Evolutionary conservation across 2,329 filamentous ascomycete genomes (phyloP).

Genomic region (Colletotrichum limetticola): DNA sequence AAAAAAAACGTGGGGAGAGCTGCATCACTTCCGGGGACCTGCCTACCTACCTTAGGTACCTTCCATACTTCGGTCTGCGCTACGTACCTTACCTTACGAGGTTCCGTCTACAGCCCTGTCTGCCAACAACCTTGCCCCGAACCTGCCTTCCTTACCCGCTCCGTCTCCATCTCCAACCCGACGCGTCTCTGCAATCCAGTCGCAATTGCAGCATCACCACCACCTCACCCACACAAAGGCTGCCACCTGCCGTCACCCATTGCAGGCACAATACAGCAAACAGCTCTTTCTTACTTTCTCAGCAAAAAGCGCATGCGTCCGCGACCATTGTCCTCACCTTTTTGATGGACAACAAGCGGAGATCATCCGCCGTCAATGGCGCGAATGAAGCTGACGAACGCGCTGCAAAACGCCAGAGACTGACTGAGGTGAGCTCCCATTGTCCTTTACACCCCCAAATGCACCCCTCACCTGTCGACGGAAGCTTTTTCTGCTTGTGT

Average conservation of each 20-base stretch:
- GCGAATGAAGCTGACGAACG: slow-evolving; percentile 62
- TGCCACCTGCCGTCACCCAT: slow-evolving; percentile 11
- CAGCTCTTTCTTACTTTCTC: slow-evolving; percentile 1
- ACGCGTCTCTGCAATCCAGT: slow-evolving; percentile 32
- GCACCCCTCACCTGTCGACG: slow-evolving; percentile 38
- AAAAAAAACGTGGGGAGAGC: slow-evolving; percentile 16
- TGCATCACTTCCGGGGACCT: not conserved
- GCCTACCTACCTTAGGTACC: not conserved
- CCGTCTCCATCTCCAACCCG: slow-evolving; percentile 24
- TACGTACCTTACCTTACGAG: not conserved
- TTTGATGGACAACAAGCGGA: slow-evolving; percentile 67
- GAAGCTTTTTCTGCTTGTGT: not conserved
- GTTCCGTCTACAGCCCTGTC: slow-evolving; percentile 17
- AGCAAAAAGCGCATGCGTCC: slow-evolving; percentile 14
- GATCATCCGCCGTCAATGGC: slow-evolving; percentile 58
- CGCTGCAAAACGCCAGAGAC: slow-evolving; percentile 65
- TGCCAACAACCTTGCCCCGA: slow-evolving; percentile 16
- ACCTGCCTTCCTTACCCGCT: not conserved
- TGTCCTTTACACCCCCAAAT: slow-evolving; percentile 10
- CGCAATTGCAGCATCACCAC: slow-evolving; percentile 23
- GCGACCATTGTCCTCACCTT: slow-evolving; percentile 17
- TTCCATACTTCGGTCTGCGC: not conserved
- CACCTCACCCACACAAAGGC: slow-evolving; percentile 1
- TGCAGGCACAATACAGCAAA: slow-evolving; percentile 1
- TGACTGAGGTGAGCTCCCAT: slow-evolving; percentile 56